These are phyloP conservation scores for Linderniella brevidens DNA, from an alignment of 257 asterid species.

Conservation along the genomic window DNA sequence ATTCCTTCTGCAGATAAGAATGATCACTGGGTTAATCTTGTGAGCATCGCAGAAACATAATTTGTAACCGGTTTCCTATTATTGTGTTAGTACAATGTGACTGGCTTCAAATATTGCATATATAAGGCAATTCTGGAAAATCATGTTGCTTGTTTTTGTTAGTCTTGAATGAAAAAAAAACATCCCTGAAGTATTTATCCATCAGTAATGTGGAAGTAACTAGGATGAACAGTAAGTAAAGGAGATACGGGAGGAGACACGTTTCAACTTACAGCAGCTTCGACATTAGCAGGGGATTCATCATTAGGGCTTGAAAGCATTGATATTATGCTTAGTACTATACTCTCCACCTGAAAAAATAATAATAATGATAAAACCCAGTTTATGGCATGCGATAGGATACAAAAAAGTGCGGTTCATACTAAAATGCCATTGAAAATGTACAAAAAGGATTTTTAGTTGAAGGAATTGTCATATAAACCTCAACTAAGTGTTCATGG, in stretches of 20 bases:
- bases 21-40: not conserved
- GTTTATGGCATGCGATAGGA: constrained; percentile 9
- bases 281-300: constrained; percentile 98
- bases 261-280: constrained; percentile 82
- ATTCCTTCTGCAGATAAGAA: constrained; percentile 57
- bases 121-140: too few species aligned
- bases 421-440: not conserved
- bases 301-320: constrained; percentile 99
- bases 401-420: not conserved
- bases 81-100: too few species aligned
- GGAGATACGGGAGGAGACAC: not conserved
- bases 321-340: constrained; percentile 92
- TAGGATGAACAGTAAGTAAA: not conserved
- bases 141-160: too few species aligned
- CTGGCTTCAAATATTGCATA: too few species aligned
- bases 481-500: too few species aligned
- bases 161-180: too few species aligned
- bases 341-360: constrained; percentile 87
- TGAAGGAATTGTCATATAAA: too few species aligned
- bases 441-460: not conserved
- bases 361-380: too few species aligned
- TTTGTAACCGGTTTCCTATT: too few species aligned
- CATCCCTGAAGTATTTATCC: too few species aligned
- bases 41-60: too few species aligned
- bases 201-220: not conserved